These are phyloP conservation scores for Fusarium sp. DNA, from an alignment of 2,329 filamentous ascomycete species.

Conservation along the genomic window DNA sequence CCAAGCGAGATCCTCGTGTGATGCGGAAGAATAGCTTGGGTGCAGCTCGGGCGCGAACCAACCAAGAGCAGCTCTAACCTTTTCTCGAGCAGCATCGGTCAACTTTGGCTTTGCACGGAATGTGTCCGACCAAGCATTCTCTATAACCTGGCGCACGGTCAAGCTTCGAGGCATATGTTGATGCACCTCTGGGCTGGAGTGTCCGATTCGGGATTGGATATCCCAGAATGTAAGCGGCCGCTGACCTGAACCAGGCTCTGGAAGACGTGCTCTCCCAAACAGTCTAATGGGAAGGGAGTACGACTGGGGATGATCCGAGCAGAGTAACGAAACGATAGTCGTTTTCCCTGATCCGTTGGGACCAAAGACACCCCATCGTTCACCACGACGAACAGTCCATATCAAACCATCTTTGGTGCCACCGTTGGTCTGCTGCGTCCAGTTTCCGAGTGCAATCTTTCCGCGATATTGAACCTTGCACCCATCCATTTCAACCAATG, in stretches of 20 bases:
- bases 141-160: conserved; percentile 76
- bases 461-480: conserved; percentile 82
- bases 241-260: conserved; percentile 70
- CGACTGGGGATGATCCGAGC: conserved; percentile 93
- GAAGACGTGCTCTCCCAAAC: conserved; percentile 83
- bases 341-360: conserved; percentile 97
- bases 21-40: conserved; percentile 53
- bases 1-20: conserved; percentile 62
- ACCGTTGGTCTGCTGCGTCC: conserved; percentile 67
- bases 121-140: conserved; percentile 91
- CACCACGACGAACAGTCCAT: conserved; percentile 84
- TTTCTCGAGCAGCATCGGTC: conserved; percentile 61
- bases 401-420: conserved; percentile 70
- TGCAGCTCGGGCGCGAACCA: conserved; percentile 86
- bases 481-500: conserved; percentile 86
- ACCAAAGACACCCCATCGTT: conserved; percentile 92
- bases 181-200: conserved; percentile 94
- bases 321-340: conserved; percentile 89
- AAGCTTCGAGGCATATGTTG: conserved; percentile 86
- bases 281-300: conserved; percentile 88
- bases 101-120: conserved; percentile 77
- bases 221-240: conserved; percentile 90
- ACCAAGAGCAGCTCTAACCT: conserved; percentile 73
- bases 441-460: conserved; percentile 82
- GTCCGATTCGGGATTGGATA: conserved; percentile 87